Base-by-base conservation (phyloP, 1,284 basidiomycete species). In the Puccinia novopanici region DNA sequence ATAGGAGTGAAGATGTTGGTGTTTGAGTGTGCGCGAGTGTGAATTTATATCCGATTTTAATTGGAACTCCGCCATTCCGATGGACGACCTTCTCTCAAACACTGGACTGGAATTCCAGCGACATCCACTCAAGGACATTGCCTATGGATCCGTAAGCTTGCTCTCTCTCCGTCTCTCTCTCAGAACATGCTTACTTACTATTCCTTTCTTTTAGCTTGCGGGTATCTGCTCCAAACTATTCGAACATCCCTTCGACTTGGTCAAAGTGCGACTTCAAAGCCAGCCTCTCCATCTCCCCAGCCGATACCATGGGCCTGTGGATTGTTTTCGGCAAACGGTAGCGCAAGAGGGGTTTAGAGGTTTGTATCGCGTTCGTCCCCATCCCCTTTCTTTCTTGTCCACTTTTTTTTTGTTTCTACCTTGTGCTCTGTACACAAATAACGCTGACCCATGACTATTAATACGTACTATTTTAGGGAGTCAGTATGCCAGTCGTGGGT, bases 401-500 rank as follows among this genome's bases (percentile, higher is more conserved):
- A 63, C 24, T 9, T 72, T 27, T n/a, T n/a, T n/a, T n/a, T n/a
- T n/a, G n/a, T n/a, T n/a, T n/a, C n/a, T n/a, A n/a, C n/a, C n/a
- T n/a, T n/a, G n/a, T n/a, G n/a, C n/a, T n/a, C n/a, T n/a, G n/a
- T n/a, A n/a, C n/a, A n/a, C n/a, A n/a, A n/a, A n/a, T n/a, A n/a
- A n/a, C n/a, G n/a, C n/a, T n/a, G n/a, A n/a, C n/a, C 45, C 45
- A 45, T 45, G 45, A 15, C 45, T 45, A 45, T 45, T 37, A 42
- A 13, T 52, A n/a, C n/a, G n/a, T n/a, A n/a, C n/a, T 52, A n/a
- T 34, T 30, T 34, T 82, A 95, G 93, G 94, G 94, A 75, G 87
- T 96, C 0, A 92, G 93, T 8, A 93, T 93, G 82, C 94, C 95
- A 0, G 89, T 97, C 24, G 89, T 92, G 0, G 94, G 94, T 10